phyloP scores from a whole-genome alignment of 371 early-diverging fungal species.

The Neoconidiobolus thromboides region DNA sequence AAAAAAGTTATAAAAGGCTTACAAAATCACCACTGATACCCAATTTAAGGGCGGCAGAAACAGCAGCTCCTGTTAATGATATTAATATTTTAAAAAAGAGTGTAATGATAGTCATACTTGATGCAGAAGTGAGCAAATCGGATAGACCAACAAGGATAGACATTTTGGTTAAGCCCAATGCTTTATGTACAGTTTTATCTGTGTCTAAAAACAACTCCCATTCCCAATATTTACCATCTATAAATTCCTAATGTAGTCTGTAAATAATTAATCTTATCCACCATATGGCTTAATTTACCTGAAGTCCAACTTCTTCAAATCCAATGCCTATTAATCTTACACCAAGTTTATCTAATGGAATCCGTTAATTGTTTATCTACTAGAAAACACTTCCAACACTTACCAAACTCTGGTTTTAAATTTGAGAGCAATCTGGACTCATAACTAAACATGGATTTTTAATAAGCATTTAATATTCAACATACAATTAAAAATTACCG shows the following conservation, averaged over 20 bases:
- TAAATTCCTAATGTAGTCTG: background rate
- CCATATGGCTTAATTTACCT: background rate
- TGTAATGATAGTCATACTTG: background rate
- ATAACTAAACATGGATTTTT: background rate
- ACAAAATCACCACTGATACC: conserved; percentile 2
- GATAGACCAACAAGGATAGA: background rate
- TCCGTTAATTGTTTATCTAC: background rate
- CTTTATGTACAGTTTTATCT: conserved; percentile 5
- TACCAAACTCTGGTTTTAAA: conserved; percentile 5
- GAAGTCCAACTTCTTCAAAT: conserved; percentile 7
- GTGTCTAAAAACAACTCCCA: conserved; percentile 7
- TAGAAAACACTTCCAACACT: too few species aligned
- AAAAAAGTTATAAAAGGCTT: background rate
- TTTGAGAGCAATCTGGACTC: conserved; percentile 3
- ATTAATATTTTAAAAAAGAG: background rate
- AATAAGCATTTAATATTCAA: too few species aligned
- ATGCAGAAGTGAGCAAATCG: conserved; percentile 2
- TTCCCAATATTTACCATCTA: conserved; percentile 8
- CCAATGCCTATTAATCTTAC: conserved; percentile 5
- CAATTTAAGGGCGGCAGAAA: conserved; percentile 1
- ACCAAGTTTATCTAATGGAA: conserved; percentile 1
- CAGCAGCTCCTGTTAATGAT: background rate
- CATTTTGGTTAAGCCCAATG: background rate
- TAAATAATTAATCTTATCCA: background rate
- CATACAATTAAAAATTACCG: background rate